phyloP scores from a whole-genome alignment of 305 asterid genomes.

The Galium porrigens region DNA sequence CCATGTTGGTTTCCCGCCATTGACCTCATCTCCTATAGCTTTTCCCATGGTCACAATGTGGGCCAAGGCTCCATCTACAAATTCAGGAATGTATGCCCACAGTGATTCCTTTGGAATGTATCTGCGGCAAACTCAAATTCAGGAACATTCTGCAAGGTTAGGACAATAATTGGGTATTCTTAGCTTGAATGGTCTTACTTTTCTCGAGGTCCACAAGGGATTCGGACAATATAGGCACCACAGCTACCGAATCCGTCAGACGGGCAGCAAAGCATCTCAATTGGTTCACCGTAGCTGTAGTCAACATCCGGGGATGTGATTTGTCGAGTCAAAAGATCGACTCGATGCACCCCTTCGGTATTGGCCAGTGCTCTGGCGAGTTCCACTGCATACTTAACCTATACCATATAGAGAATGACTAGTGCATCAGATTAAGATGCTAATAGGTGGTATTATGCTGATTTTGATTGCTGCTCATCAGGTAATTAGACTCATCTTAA shows the following conservation, averaged over 20 bases:
- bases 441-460: too few relatives aligned
- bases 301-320: constrained; percentile 44
- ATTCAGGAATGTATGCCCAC: constrained; percentile 51
- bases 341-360: constrained; percentile 41
- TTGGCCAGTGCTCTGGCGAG: constrained; percentile 46
- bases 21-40: constrained; percentile 43
- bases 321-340: constrained; percentile 55
- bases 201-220: constrained; percentile 46
- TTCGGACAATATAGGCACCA: constrained; percentile 50
- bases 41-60: constrained; percentile 46
- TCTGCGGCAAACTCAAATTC: constrained; percentile 18
- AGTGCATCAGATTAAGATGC: not conserved
- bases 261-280: constrained; percentile 52
- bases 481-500: not conserved
- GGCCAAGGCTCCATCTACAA: constrained; percentile 44
- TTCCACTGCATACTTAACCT: constrained; percentile 57
- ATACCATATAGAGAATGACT: constrained; percentile 8
- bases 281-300: constrained; percentile 42
- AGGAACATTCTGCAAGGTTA: not conserved
- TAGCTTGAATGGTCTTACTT: constrained; percentile 22
- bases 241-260: constrained; percentile 38
- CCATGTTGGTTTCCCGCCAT: constrained; percentile 41
- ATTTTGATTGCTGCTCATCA: not conserved
- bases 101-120: constrained; percentile 44
- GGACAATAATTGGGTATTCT: not conserved